phyloP scores from a whole-genome alignment of 169 alveolate species.

The Toxoplasma gondii region DNA sequence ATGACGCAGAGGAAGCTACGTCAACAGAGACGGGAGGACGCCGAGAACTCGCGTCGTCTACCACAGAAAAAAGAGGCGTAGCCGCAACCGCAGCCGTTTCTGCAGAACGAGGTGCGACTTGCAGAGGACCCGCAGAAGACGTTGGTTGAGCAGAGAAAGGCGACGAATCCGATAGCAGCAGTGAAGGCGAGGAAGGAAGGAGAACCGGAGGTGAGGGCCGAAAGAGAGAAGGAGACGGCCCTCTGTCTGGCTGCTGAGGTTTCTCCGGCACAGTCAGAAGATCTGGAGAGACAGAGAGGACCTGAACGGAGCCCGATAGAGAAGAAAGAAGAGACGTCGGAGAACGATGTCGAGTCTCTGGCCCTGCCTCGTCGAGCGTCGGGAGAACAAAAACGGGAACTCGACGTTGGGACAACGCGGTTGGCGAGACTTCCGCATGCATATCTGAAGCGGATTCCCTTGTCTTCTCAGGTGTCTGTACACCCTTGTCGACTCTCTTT shows the following conservation, averaged over 20 bases:
- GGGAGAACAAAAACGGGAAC: not conserved
- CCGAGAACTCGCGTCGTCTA: not conserved
- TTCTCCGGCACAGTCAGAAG: not conserved
- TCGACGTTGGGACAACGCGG: not conserved
- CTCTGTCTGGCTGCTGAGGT: not conserved
- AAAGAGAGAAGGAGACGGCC: not conserved
- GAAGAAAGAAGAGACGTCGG: not conserved
- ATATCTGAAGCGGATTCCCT: not conserved
- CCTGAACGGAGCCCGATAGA: not conserved
- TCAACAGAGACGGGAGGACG: not conserved
- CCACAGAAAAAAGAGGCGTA: not conserved
- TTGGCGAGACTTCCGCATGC: not conserved
- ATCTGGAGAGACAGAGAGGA: not conserved
- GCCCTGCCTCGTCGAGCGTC: not conserved
- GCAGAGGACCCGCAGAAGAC: not conserved
- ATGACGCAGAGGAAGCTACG: not conserved
- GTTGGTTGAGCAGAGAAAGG: not conserved
- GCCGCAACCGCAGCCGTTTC: not conserved
- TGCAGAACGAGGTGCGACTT: not conserved
- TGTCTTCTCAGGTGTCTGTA: conserved; percentile 6
- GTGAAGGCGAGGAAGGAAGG: not conserved
- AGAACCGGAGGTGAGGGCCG: not conserved
- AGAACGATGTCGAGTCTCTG: not conserved
- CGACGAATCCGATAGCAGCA: not conserved
- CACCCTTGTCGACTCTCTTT: not conserved